Conservation (phyloP, 352 stramenopile genomes). For the Globisporangium paroecandrum region DNA sequence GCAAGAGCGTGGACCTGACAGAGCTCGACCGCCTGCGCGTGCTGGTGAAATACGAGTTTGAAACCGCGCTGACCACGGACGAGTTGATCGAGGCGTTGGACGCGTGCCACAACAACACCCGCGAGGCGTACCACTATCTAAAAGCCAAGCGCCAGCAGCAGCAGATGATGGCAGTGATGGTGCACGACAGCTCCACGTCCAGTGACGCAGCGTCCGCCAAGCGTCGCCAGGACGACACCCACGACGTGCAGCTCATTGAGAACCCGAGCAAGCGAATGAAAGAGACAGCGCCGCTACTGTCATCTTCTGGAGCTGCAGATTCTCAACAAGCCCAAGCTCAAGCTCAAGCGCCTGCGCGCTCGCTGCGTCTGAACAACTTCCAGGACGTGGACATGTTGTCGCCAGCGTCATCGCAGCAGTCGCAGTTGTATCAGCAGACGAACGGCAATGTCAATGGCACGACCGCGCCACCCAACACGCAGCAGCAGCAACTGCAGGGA, state of each 20-base stretch:
- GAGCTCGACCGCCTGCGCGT: slow-evolving; percentile 56
- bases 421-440: not conserved
- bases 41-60: slow-evolving; percentile 63
- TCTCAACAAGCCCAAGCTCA: not conserved
- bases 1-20: slow-evolving; percentile 28
- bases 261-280: slow-evolving; percentile 10
- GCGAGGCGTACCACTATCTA: slow-evolving; percentile 49
- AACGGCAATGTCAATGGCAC: not conserved
- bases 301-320: not conserved
- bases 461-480: not conserved
- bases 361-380: slow-evolving; percentile 12
- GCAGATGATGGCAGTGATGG: not conserved
- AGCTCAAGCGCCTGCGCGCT: not conserved
- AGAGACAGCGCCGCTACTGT: slow-evolving; percentile 5
- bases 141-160: slow-evolving; percentile 32
- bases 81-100: slow-evolving; percentile 47
- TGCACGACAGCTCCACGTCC: not conserved
- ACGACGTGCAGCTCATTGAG: slow-evolving; percentile 5
- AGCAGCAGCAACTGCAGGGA: not conserved
- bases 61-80: slow-evolving; percentile 34
- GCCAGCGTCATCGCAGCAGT: not conserved
- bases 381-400: slow-evolving; percentile 11
- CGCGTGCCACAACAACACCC: slow-evolving; percentile 37
- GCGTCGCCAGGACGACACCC: slow-evolving; percentile 3
- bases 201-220: slow-evolving; percentile 8